Evolutionary conservation across 345 rosid genomes (phyloP).

Genomic region (Boechera stricta): DNA sequence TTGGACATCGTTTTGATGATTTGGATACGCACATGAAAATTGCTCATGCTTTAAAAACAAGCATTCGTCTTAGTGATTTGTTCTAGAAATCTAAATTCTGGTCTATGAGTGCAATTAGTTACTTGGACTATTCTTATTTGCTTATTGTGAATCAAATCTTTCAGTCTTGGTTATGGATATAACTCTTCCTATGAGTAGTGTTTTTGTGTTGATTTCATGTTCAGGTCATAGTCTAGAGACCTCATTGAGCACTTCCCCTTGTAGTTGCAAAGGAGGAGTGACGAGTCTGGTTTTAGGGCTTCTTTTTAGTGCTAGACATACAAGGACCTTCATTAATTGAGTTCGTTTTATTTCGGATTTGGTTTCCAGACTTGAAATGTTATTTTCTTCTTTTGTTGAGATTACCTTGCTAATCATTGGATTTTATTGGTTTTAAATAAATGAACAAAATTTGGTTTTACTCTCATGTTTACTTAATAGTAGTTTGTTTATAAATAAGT

Average conservation of each 20-base stretch:
- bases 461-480: neutral
- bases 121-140: neutral
- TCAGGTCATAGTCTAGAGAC: neutral
- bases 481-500: neutral
- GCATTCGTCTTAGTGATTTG: neutral
- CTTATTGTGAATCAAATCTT: neutral
- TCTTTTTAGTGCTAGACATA: neutral
- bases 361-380: neutral
- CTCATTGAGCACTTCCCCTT: neutral
- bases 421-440: too few relatives aligned
- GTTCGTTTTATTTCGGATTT: neutral
- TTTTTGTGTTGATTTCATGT: neutral
- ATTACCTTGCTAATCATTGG: neutral
- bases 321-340: neutral
- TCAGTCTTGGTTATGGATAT: neutral
- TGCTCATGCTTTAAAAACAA: neutral
- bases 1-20: neutral
- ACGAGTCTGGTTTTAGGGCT: neutral
- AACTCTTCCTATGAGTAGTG: neutral
- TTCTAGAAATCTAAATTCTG: neutral
- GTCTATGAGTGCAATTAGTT: neutral
- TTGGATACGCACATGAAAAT: neutral
- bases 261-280: neutral
- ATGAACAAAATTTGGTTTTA: too few relatives aligned
- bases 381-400: neutral